A percentile compares a stretch with the other conserved stretches of the same genome.
Evolutionary conservation across 306 rosid genomes (phyloP).

Genomic region (Sphenostylis stenocarpa): DNA sequence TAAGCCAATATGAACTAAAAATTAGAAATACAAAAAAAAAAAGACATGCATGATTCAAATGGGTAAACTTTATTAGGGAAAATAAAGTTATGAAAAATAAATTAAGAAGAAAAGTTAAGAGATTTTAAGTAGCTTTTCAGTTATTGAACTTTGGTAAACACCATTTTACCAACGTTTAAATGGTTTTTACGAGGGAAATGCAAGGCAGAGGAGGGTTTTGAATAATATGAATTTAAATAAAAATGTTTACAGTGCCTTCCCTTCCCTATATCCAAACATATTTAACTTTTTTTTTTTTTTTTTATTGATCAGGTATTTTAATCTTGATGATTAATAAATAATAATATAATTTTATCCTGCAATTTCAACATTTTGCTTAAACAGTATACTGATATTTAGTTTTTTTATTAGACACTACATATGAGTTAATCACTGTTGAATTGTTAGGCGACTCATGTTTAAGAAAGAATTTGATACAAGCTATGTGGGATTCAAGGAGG

Average conservation of each 20-base stretch:
- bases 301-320: conserved; percentile 15
- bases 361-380: conserved; percentile 15
- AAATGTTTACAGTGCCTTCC: conserved; percentile 1
- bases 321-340: conserved; percentile 8
- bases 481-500: conserved; percentile 79
- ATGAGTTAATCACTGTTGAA: conserved; percentile 32
- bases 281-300: not conserved
- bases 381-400: not conserved
- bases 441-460: conserved; percentile 79
- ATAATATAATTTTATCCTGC: not conserved
- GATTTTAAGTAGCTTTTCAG: not conserved
- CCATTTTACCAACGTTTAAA: not conserved
- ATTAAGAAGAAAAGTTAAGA: conserved; percentile 6
- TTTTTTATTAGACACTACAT: conserved; percentile 18
- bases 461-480: conserved; percentile 75
- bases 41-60: not conserved
- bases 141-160: not conserved
- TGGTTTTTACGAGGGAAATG: not conserved
- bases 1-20: not conserved
- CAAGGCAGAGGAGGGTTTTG: not conserved
- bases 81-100: not conserved
- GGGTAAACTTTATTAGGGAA: not conserved
- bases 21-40: not conserved
- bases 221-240: not conserved
- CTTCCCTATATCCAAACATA: not conserved